These are phyloP conservation scores for Hortaea werneckii DNA, from an alignment of 2,329 filamentous ascomycete genomes.

Conservation along the genomic window DNA sequence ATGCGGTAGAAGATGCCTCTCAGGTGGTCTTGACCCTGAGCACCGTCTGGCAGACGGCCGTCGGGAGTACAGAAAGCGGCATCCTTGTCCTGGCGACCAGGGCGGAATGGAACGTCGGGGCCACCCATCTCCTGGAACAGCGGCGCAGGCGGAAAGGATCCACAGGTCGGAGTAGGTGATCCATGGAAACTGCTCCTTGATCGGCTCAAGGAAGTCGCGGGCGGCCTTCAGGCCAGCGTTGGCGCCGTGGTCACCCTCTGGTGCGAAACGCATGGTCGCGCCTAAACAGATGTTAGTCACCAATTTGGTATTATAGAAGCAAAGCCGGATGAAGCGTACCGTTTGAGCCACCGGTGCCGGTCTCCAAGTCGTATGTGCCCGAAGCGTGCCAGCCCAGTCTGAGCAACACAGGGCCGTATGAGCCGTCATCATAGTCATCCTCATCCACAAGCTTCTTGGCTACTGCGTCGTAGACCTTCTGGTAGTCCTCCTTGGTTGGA, in stretches of 20 bases:
- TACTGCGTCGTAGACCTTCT: constrained; percentile 86
- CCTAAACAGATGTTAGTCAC: too few relatives aligned
- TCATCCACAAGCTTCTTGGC: constrained; percentile 73
- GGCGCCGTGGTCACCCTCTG: constrained; percentile 81
- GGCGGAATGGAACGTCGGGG: constrained; percentile 76
- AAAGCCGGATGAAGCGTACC: constrained; percentile 46
- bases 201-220: constrained; percentile 83
- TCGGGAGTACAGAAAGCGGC: constrained; percentile 81
- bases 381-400: constrained; percentile 90
- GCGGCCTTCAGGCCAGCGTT: constrained; percentile 83
- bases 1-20: constrained; percentile 78
- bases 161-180: constrained; percentile 94
- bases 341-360: constrained; percentile 84
- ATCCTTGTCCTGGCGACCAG: constrained; percentile 74
- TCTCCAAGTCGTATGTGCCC: constrained; percentile 83
- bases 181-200: constrained; percentile 89
- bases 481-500: constrained; percentile 79
- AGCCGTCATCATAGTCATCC: constrained; percentile 92
- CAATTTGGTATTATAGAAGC: too few relatives aligned
- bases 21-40: constrained; percentile 70
- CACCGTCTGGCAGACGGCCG: constrained; percentile 75
- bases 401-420: constrained; percentile 84
- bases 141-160: constrained; percentile 77
- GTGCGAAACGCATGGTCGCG: constrained; percentile 80
- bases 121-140: constrained; percentile 96